Evolutionary conservation across 441 rosid species (phyloP), one percentile per base, ranked within the genome.

Genomic region (Erysimum cheiri): DNA sequence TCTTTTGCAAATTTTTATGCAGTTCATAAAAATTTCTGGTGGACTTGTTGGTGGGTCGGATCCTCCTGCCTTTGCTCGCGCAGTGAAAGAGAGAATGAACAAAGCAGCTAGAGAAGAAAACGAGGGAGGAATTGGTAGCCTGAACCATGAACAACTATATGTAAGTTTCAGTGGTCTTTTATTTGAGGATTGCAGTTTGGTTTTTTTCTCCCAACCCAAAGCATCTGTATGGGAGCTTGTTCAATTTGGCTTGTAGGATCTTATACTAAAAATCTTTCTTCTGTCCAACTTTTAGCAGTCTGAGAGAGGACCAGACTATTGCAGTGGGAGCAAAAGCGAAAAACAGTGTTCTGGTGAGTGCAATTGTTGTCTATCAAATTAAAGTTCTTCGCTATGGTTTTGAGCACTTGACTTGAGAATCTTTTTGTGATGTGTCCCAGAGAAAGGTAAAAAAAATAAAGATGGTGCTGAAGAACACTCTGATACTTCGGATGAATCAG

Each of bases 21-120:
- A 92, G 98, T 85, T 90, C 75, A 77, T 81, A 36, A 76, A 13
- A 50, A 74, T 88, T 76, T 86, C 87, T 2, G 91, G 88, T 73
- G 99, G 99, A 67, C 87, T 92, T 70, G 91, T 80, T 47, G 97
- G 96, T 60, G 99, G 99, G 65, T 80, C 85, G 50, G 88, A 92
- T 83, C 96, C 97, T 81, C 98, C 98, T 53, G 95, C 98, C 64
- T 90, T 88, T 80, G 96, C 87, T 77, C 83, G 78, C 64, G 98
- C 98, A 64, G 92, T 85, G 85, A 80, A 74, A 84, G 89, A 87
- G 79, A 80, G 92, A 78, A 74, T 80, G 73, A 87, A 76, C 43
- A 80, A 78, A 58, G 72, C 73, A 72, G 81, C 87, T 69, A 37
- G 78, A 9, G 79, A 59, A 55, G 81, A 82, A 68, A 79, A 77